Base-by-base conservation (phyloP, 2,329 filamentous ascomycete species). In the Penicillium fuscoglaucum region DNA sequence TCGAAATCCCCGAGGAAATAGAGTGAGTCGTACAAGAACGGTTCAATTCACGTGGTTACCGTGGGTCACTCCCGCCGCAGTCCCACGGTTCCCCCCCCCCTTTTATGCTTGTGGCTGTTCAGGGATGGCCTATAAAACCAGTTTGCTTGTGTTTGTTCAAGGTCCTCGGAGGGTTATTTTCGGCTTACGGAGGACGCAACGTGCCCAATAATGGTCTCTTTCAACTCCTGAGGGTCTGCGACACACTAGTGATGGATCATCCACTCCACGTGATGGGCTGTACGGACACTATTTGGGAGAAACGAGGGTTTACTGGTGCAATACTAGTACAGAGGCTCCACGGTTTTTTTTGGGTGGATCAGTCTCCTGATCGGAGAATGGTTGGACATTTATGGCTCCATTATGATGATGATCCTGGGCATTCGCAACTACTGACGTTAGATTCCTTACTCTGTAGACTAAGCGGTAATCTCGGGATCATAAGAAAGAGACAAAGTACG, bases 21-120 rank as follows among this genome's bases (percentile, higher is more conserved):
- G 15, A 45, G 50, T 53, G 31, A 33, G 50, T 52, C 10, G 31
- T 29, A 29, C 43, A 54, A 31, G 31, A 54, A 54, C 43, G 43
- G 52, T 44, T 55, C 21, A 12, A 43, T 51, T 51, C 44, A 54
- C 43, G 52, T 51, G 53, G 53, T 26, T 40, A 29, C 53, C 47
- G 21, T 52, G 53, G 53, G 29, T 44, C 37, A 24, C n/a, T 56
- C 53, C 46, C 46, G 53, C 37, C 29, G 6, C 17, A 24, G 43
- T 54, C 29, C 55, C 50, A 48, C 17, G 21, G 28, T 37, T 58
- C 13, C 9, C 9, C 6, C 28, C 28, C 29, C 31, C 31, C 31
- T 33, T 24, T 39, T 31, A 40, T 54, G 33, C 33, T 54, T 54
- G 40, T 53, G 40, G 40, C 28, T 13, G 28, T 24, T 40, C n/a